Base-by-base conservation (phyloP, 495 filamentous ascomycete species). In the Talaromyces borbonicus region DNA sequence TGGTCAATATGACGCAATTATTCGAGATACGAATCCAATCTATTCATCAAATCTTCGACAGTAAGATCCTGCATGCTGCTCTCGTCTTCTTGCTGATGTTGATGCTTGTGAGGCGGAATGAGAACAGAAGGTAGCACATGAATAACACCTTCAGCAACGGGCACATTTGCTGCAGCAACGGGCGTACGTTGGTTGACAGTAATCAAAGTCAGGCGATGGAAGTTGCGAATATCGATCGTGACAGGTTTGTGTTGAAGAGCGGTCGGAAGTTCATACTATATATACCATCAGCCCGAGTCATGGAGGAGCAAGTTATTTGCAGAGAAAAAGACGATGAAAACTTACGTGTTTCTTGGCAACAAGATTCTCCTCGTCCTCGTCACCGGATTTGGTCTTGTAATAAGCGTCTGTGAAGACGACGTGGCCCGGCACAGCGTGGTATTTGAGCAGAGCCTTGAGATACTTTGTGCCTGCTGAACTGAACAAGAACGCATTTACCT, bases 381-480 rank as follows among this genome's bases (percentile, higher is more conserved):
- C 51, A 9, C 50, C 48, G 20, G 41, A 44, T 19, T 62, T 55
- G n/a, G 56, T 50, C 8, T 72, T 69, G 60, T 87, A 87, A 54
- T 71, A 85, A 14, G 74, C 83, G 62, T 95, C 90, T 15, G 82
- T 83, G 60, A 94, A 95, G 2, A 96, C 62, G 1, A 85, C 90
- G 52, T 80, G 72, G 51, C 83, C 78, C 5, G 69, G 69, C 1
- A 88, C 82, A 50, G 90, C 61, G 56, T 93, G 86, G 60, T 93
- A 94, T 60, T 80, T 62, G 16, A 94, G 64, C 42, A 95, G 57
- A 1, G 83, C 81, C 47, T 71, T 74, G n/a, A 94, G 68, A 54
- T 81, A 90, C 51, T 78, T 73, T 47, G 66, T 63, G 1, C 88
- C 88, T 30, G 63, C 67, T n/a, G 70, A 60, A 51, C 76, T 79